phyloP scores from a whole-genome alignment of 805 yeast species.

The Metschnikowia kunwiensis region DNA sequence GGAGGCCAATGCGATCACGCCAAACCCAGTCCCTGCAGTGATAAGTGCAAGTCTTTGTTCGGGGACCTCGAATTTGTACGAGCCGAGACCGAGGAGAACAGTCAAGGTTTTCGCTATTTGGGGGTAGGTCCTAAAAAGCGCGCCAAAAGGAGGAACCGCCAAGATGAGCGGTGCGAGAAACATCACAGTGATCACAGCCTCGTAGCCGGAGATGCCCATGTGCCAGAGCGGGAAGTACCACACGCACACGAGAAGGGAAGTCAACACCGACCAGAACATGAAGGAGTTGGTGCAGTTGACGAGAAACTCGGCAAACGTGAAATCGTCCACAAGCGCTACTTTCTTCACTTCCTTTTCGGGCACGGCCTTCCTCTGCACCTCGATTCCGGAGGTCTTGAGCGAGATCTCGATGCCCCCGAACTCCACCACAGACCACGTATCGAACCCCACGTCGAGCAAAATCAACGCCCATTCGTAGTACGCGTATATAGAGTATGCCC shows the following conservation, averaged over 20 bases:
- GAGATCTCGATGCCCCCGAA: slow-evolving; percentile 58
- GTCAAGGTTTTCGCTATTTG: slow-evolving; percentile 52
- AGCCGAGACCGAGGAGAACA: slow-evolving; percentile 68
- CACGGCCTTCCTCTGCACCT: slow-evolving; percentile 1
- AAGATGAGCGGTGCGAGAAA: slow-evolving; percentile 59
- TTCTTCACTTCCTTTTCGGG: background rate
- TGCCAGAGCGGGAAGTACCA: slow-evolving; percentile 99
- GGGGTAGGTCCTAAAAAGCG: slow-evolving; percentile 41
- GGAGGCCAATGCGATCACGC: slow-evolving; percentile 54
- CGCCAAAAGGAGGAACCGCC: slow-evolving; percentile 34
- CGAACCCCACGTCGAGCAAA: slow-evolving; percentile 79
- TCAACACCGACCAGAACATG: slow-evolving; percentile 79
- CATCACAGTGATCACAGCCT: slow-evolving; percentile 56
- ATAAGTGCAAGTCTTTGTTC: slow-evolving; percentile 62
- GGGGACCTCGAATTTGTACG: slow-evolving; percentile 68
- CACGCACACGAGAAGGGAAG: slow-evolving; percentile 79
- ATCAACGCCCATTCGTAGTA: slow-evolving; percentile 93
- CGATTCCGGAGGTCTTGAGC: slow-evolving; percentile 6
- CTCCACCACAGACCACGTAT: slow-evolving; percentile 72
- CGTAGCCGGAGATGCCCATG: slow-evolving; percentile 97
- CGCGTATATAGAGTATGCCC: slow-evolving; percentile 95
- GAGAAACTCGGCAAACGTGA: slow-evolving; percentile 34
- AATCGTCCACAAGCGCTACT: slow-evolving; percentile 25
- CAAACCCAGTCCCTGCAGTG: slow-evolving; percentile 65
- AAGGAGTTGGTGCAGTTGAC: slow-evolving; percentile 60